These are phyloP conservation scores for Emmonsia crescens DNA, from an alignment of 2,329 filamentous ascomycete species.

Conservation along the genomic window DNA sequence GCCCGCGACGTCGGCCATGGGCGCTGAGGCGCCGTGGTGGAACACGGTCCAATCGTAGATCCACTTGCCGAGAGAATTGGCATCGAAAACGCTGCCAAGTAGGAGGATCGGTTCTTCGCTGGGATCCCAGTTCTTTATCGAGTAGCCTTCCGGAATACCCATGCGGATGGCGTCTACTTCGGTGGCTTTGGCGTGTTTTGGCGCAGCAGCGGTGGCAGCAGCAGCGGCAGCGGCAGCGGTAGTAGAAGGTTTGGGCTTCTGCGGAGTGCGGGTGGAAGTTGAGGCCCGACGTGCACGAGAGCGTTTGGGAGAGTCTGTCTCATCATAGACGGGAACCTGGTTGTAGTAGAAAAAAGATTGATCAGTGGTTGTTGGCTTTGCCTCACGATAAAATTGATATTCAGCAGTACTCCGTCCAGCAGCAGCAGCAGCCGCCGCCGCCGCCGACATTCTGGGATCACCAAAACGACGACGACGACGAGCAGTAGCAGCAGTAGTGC, in stretches of 20 bases:
- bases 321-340: slow-evolving; percentile 47
- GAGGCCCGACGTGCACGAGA: slow-evolving; percentile 45
- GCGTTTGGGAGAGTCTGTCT: slow-evolving; percentile 38
- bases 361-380: slow-evolving; percentile 38
- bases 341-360: slow-evolving; percentile 43
- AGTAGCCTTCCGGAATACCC: slow-evolving; percentile 79
- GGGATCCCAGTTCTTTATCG: slow-evolving; percentile 96
- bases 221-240: slow-evolving; percentile 17
- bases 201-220: slow-evolving; percentile 18
- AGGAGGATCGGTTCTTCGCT: slow-evolving; percentile 87
- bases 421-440: no score
- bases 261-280: slow-evolving; percentile 37
- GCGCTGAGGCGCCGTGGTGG: slow-evolving; percentile 67
- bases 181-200: slow-evolving; percentile 43
- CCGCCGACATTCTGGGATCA: slow-evolving; percentile 7
- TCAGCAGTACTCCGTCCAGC: neutral
- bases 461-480: slow-evolving; percentile 3
- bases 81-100: slow-evolving; percentile 89
- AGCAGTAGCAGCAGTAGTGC: no score
- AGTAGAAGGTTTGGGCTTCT: slow-evolving; percentile 32
- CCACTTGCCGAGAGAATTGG: slow-evolving; percentile 97
- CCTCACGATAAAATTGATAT: slow-evolving; percentile 27
- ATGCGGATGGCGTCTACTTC: slow-evolving; percentile 53
- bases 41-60: slow-evolving; percentile 99
- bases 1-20: slow-evolving; percentile 82